phyloP scores from a whole-genome alignment of 75 land plant genomes.

The Pinus taeda region DNA sequence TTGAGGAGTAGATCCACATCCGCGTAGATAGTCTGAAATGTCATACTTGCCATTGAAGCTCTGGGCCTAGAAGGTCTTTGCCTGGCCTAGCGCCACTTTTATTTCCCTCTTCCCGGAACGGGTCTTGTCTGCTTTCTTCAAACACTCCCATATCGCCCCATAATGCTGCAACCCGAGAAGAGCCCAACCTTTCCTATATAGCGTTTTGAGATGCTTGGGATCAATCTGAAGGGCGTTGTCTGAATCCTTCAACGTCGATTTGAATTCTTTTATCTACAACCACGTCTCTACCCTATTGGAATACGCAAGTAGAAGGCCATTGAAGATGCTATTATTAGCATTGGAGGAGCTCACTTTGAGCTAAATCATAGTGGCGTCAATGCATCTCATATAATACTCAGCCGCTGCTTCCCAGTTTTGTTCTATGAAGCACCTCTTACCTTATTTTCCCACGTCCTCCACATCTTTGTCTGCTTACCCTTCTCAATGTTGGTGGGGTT shows the following conservation, averaged over 20 bases:
- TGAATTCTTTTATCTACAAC: background rate
- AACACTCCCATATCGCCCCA: too few species aligned
- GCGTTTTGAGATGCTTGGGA: too few species aligned
- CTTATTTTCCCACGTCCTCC: background rate
- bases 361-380: background rate
- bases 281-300: constrained; percentile 3
- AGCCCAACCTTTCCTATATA: too few species aligned
- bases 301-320: constrained; percentile 12
- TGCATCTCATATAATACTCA: background rate
- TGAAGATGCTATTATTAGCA: background rate
- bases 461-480: too few species aligned
- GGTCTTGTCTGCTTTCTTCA: too few species aligned
- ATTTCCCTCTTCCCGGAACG: too few species aligned
- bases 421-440: background rate
- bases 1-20: background rate
- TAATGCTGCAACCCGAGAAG: too few species aligned
- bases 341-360: background rate
- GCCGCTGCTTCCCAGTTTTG: background rate
- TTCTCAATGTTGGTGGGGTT: too few species aligned
- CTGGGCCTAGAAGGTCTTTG: too few species aligned
- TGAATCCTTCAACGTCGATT: background rate
- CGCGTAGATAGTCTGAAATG: too few species aligned
- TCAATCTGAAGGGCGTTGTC: background rate
- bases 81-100: too few species aligned
- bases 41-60: too few species aligned